Evolutionary conservation across 768 basidiomycete genomes (phyloP).

Genomic region (Podaxis rugospora): DNA sequence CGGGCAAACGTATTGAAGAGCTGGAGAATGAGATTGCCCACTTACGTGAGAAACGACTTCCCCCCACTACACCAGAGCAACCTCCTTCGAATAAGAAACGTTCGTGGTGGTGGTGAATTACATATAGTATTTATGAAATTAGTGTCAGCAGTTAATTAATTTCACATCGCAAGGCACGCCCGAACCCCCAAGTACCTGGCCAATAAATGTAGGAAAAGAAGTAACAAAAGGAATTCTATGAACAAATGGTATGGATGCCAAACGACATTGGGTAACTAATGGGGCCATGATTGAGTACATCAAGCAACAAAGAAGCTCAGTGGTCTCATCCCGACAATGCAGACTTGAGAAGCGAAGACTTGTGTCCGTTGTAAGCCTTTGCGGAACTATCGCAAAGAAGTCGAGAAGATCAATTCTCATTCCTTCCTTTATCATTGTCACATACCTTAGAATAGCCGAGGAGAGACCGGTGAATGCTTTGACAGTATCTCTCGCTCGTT

Average conservation of each 20-base stretch:
- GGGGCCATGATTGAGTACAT: background rate
- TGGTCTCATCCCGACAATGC: slow-evolving; percentile 21
- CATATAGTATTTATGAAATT: background rate
- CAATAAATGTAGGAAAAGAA: background rate
- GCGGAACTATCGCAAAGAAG: slow-evolving; percentile 43
- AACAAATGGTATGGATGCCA: slow-evolving; percentile 7
- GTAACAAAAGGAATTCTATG: background rate
- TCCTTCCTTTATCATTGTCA: background rate
- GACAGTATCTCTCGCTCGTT: slow-evolving; percentile 53
- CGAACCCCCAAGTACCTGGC: background rate
- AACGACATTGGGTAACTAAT: background rate
- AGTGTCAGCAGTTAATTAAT: background rate
- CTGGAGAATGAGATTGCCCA: slow-evolving; percentile 59
- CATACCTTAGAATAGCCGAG: slow-evolving; percentile 72
- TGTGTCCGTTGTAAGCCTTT: slow-evolving; percentile 74
- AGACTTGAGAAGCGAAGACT: slow-evolving; percentile 54
- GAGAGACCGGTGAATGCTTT: slow-evolving; percentile 65
- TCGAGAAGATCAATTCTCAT: slow-evolving; percentile 2
- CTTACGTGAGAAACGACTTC: slow-evolving; percentile 26
- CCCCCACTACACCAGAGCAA: slow-evolving; percentile 2
- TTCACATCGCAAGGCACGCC: background rate
- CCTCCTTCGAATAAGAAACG: slow-evolving; percentile 12
- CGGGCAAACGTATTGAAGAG: slow-evolving; percentile 41
- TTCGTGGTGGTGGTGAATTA: slow-evolving; percentile 17
- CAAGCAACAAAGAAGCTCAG: background rate